Evolutionary conservation across 2,329 filamentous ascomycete genomes (phyloP), one percentile per base, ranked within the genome.

Genomic region (Sphaerulina populicola): DNA sequence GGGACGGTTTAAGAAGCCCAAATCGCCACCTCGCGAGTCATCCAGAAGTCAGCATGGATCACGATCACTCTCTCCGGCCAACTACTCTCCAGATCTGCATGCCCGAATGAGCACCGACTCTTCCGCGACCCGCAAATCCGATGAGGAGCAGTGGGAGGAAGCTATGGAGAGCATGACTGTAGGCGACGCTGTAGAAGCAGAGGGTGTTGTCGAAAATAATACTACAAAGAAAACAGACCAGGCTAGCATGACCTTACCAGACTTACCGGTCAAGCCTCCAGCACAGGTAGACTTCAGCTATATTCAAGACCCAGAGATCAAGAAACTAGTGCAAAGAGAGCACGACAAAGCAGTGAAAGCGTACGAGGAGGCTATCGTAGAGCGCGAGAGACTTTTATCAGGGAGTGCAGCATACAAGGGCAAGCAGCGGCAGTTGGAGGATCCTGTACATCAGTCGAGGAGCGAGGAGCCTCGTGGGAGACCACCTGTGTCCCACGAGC

Each of bases 291-390:
- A 88, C 58, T 65, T 82, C 1, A 71, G 73, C 40, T 69, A 74
- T 42, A 82, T 80, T 63, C 70, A 75, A 1, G 81, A 87, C 66
- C 83, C 83, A 61, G 77, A 80, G 6, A 72, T 79, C 27, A 78
- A 80, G 7, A 87, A 85, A 60, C 74, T 81, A 37, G 83, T 82
- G 1, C 81, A 87, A 60, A 85, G 83, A 51, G 83, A 88, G 60
- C 75, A 81, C 49, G 78, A 79, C 46, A 75, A 77, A 10, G 72
- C 74, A 1, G 72, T 80, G 30, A 86, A 86, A 62, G 73, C 74
- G 7, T 85, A 88, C 63, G 77, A 84, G 27, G 76, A 80, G 61
- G 78, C 81, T 9, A 67, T 86, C 54, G 87, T 86, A 66, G 77
- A 82, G 53, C 80, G 80, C 33, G 77, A 60, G 48, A 60, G 63